phyloP scores from a whole-genome alignment of 208 protist species.

The Acanthamoeba sp. region DNA sequence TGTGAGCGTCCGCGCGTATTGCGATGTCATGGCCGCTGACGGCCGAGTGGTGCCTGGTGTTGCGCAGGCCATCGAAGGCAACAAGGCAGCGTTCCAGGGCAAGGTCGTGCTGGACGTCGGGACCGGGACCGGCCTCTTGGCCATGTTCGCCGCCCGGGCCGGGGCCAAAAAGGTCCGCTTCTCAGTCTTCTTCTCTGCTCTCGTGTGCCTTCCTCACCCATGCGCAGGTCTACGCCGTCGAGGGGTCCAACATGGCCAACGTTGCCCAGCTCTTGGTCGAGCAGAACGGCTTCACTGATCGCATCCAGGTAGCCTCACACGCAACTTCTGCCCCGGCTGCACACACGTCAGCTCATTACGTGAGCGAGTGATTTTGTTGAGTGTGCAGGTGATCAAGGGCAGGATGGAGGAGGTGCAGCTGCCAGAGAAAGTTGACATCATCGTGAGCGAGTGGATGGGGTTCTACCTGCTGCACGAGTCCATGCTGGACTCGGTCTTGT shows the following conservation, averaged over 20 bases:
- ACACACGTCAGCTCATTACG: too few species aligned
- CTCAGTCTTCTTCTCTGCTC: too few species aligned
- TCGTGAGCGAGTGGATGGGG: constrained; percentile 97
- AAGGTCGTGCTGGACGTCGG: constrained; percentile 96
- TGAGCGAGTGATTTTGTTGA: too few species aligned
- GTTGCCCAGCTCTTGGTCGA: neutral
- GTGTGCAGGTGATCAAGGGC: constrained; percentile 84
- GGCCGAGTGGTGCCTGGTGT: constrained; percentile 97
- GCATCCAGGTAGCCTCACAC: constrained; percentile 10
- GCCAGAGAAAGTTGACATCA: constrained; percentile 92
- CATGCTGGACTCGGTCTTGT: constrained; percentile 97
- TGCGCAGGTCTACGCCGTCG: neutral
- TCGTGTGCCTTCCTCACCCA: too few species aligned
- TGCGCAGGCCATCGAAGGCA: constrained; percentile 95
- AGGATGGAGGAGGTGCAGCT: constrained; percentile 94
- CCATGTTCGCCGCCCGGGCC: constrained; percentile 96
- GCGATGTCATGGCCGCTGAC: constrained; percentile 10
- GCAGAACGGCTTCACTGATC: constrained; percentile 30
- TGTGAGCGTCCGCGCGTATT: neutral
- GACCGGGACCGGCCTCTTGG: constrained; percentile 98
- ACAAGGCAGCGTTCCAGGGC: constrained; percentile 94
- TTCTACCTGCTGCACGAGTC: constrained; percentile 97
- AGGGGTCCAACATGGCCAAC: constrained; percentile 19
- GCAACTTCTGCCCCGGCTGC: too few species aligned
- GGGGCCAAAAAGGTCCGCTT: constrained; percentile 94